These are phyloP conservation scores for Yamadazyma trypodendri DNA, from an alignment of 1,139 yeast genomes.

Conservation along the genomic window DNA sequence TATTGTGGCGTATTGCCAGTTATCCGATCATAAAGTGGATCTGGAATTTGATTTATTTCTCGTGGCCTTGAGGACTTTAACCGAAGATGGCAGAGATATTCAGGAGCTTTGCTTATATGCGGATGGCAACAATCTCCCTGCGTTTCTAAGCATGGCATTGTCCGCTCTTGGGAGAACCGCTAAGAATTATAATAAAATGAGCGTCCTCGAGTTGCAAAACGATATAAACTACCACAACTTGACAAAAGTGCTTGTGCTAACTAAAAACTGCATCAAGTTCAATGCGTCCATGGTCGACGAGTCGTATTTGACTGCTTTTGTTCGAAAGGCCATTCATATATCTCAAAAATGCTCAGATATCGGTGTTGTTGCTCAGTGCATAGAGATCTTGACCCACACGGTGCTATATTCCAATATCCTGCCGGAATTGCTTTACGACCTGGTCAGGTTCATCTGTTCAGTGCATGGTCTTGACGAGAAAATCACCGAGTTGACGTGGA, in stretches of 20 bases:
- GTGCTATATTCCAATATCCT: slow-evolving; percentile 53
- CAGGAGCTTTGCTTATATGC: slow-evolving; percentile 56
- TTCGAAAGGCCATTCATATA: slow-evolving; percentile 36
- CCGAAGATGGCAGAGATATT: slow-evolving; percentile 61
- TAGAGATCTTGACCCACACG: slow-evolving; percentile 47
- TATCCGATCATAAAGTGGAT: slow-evolving; percentile 36
- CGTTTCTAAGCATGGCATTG: slow-evolving; percentile 18
- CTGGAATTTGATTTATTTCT: slow-evolving; percentile 54
- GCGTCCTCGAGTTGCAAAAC: slow-evolving; percentile 6
- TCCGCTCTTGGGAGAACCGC: slow-evolving; percentile 14
- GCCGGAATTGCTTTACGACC: slow-evolving; percentile 29
- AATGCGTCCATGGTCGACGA: slow-evolving; percentile 49
- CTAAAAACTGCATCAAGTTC: slow-evolving; percentile 47
- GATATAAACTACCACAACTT: slow-evolving; percentile 18
- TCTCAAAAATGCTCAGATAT: slow-evolving; percentile 44
- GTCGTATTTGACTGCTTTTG: slow-evolving; percentile 29
- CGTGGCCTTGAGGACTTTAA: slow-evolving; percentile 49
- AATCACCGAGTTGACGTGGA: slow-evolving; percentile 40
- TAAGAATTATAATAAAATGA: slow-evolving; percentile 10
- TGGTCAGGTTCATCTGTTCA: slow-evolving; percentile 47
- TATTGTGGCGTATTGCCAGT: slow-evolving; percentile 46
- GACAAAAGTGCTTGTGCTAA: slow-evolving; percentile 31
- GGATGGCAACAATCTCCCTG: slow-evolving; percentile 39
- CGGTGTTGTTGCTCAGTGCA: slow-evolving; percentile 37
- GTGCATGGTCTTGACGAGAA: slow-evolving; percentile 34